Conservation (phyloP, 768 basidiomycete genomes). For the Lactarius sanguifluus region DNA sequence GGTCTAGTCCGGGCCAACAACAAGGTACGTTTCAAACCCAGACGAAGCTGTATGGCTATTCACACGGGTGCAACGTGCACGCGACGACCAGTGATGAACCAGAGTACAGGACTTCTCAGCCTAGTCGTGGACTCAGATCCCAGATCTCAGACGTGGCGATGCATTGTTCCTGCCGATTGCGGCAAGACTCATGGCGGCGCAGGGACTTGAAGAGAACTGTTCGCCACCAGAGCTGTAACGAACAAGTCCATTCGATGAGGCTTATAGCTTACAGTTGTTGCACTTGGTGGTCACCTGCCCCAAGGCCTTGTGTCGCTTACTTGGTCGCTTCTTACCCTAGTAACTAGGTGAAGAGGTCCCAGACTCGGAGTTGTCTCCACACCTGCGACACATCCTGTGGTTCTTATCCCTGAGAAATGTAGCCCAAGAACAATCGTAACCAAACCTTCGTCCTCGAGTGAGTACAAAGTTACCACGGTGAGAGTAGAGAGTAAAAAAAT, state of each 20-base stretch:
- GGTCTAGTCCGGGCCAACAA: not conserved
- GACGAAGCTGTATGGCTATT: not conserved
- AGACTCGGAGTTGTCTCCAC: not conserved
- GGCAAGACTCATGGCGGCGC: no score
- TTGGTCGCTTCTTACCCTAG: not conserved
- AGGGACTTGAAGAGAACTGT: no score
- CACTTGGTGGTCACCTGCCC: conserved; percentile 1
- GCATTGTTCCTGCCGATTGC: no score
- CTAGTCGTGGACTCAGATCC: no score
- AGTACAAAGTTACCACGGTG: not conserved
- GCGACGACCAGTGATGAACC: not conserved
- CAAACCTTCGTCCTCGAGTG: not conserved
- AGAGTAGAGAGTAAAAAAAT: not conserved
- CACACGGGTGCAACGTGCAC: not conserved
- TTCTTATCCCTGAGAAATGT: not conserved
- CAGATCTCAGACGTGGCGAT: no score
- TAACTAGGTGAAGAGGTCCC: not conserved
- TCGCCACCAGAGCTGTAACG: not conserved
- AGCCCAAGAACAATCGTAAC: not conserved
- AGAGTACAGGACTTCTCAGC: no score
- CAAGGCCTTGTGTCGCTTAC: not conserved
- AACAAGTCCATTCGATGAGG: not conserved
- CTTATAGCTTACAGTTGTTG: not conserved
- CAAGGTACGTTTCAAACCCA: not conserved
- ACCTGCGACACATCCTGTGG: not conserved